Percentiles rank a stretch among this genome's conserved stretches.
Evolutionary conservation across 164 flowering plant species (phyloP).

Genomic region (Sedum album): DNA sequence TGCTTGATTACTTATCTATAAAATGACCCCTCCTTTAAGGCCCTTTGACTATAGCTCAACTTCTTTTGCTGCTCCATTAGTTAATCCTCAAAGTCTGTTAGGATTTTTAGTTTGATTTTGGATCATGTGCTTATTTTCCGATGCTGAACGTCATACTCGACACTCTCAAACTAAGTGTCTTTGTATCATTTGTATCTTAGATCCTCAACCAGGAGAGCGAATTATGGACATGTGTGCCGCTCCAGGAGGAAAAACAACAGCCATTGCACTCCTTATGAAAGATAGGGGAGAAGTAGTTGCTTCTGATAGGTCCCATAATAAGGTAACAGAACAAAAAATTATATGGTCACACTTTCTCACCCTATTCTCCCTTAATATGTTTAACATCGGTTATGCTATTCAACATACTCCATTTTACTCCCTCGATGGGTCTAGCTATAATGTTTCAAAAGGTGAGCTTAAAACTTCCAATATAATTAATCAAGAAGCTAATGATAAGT

Average conservation of each 20-base stretch:
- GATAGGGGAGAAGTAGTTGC: constrained; percentile 87
- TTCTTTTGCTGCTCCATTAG: not conserved
- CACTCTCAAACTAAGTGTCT: not conserved
- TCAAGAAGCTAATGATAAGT: too few relatives aligned
- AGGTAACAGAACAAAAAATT: constrained; percentile 34
- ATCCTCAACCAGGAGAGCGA: constrained; percentile 82
- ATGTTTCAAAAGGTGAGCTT: not conserved
- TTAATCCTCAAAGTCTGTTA: not conserved
- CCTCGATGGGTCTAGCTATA: not conserved
- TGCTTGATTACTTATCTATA: not conserved
- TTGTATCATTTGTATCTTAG: constrained; percentile 22
- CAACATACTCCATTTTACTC: not conserved
- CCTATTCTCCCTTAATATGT: not conserved
- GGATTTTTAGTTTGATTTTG: not conserved
- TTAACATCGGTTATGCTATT: not conserved
- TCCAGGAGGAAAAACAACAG: constrained; percentile 98
- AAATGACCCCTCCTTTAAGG: not conserved
- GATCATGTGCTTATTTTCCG: not conserved
- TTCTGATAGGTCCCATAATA: constrained; percentile 91
- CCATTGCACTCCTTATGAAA: constrained; percentile 88
- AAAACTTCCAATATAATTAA: too few relatives aligned
- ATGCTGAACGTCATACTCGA: not conserved
- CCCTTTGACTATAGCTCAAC: not conserved
- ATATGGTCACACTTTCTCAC: not conserved
- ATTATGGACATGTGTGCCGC: constrained; percentile 99